Percentiles rank a stretch among this genome's conserved stretches.
Evolutionary conservation across 2,329 filamentous ascomycete species (phyloP).

Genomic region (Dactylonectria estremocensis): DNA sequence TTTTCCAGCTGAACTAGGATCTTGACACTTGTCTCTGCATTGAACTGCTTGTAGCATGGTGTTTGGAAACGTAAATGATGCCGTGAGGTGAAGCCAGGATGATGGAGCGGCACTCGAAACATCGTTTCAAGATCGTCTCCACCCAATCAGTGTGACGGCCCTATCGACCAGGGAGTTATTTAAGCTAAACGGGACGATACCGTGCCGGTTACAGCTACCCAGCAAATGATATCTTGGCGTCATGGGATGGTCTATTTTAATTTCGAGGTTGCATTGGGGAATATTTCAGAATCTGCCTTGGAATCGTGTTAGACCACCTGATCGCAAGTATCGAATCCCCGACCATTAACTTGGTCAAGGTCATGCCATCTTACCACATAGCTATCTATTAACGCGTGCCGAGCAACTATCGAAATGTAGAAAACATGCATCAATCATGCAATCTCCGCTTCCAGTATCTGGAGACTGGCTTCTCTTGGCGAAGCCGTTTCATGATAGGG

Average conservation of each 20-base stretch:
- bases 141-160: background rate
- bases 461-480: no score
- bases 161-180: background rate
- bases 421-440: no score
- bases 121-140: background rate
- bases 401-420: no score
- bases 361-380: no score
- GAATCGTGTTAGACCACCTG: no score
- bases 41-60: background rate
- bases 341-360: no score
- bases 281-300: no score
- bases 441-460: no score
- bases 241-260: background rate
- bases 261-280: no score
- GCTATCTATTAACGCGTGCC: no score
- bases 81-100: background rate
- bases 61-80: background rate
- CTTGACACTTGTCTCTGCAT: background rate
- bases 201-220: background rate
- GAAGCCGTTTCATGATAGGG: no score
- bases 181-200: background rate
- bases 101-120: background rate
- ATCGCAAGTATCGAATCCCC: no score
- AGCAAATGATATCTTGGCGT: background rate
- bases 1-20: background rate